Conservation (phyloP, 1,139 yeast genomes). For the Zygotorulaspora mrakii region DNA sequence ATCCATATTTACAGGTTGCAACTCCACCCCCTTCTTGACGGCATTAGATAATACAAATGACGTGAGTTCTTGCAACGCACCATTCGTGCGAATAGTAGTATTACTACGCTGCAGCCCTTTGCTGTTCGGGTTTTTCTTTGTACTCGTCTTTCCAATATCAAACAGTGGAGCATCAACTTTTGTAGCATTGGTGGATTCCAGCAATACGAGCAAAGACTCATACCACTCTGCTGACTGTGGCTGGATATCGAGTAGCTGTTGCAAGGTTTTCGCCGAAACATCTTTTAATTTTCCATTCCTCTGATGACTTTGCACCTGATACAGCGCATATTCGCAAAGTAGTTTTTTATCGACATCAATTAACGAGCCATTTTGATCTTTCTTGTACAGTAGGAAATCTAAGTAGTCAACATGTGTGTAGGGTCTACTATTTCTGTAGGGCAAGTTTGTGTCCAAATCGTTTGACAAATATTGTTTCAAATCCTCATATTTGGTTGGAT, state of each 20-base stretch:
- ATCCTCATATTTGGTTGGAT: conserved; percentile 31
- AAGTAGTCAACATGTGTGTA: conserved; percentile 26
- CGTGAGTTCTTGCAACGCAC: conserved; percentile 30
- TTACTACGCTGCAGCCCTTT: conserved; percentile 9
- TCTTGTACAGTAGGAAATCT: conserved; percentile 25
- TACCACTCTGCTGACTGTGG: conserved; percentile 21
- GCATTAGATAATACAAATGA: conserved; percentile 33
- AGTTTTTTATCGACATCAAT: conserved; percentile 32
- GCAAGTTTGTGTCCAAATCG: conserved; percentile 13
- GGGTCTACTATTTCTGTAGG: conserved; percentile 17
- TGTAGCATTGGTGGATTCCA: conserved; percentile 23
- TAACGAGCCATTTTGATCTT: conserved; percentile 15
- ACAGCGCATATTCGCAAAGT: conserved; percentile 31
- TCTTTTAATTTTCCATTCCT: conserved; percentile 10
- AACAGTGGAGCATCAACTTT: conserved; percentile 16
- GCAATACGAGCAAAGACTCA: conserved; percentile 15
- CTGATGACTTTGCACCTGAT: conserved; percentile 21
- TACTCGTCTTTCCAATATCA: conserved; percentile 4
- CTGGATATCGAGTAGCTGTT: conserved; percentile 16
- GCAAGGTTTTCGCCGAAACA: conserved; percentile 11
- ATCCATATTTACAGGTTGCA: conserved; percentile 25
- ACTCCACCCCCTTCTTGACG: conserved; percentile 30
- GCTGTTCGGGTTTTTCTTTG: not conserved
- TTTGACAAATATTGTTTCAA: conserved; percentile 26
- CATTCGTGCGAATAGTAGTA: conserved; percentile 13